These are phyloP conservation scores for Aspergillus aculeatus DNA, from an alignment of 2,329 filamentous ascomycete species.

Conservation along the genomic window DNA sequence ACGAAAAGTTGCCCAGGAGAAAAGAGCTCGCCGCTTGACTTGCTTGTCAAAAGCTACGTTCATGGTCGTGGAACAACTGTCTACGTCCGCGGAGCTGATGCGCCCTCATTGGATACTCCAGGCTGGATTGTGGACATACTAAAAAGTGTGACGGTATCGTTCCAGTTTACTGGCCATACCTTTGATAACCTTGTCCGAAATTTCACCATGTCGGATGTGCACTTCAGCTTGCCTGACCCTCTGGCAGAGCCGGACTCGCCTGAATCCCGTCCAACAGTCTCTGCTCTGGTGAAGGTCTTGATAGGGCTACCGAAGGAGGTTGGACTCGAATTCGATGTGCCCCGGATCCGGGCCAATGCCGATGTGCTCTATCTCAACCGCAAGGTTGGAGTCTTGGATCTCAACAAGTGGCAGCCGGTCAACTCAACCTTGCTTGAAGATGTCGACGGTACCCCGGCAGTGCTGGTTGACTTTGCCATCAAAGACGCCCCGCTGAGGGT, in stretches of 20 bases:
- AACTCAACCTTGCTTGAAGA: constrained; percentile 71
- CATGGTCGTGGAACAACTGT: constrained; percentile 75
- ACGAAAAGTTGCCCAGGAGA: constrained; percentile 73
- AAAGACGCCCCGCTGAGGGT: constrained; percentile 78
- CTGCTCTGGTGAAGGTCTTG: constrained; percentile 76
- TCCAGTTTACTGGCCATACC: constrained; percentile 78
- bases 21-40: constrained; percentile 77
- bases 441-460: constrained; percentile 57
- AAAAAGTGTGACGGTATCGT: constrained; percentile 75
- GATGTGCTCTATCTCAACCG: constrained; percentile 76
- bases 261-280: constrained; percentile 72
- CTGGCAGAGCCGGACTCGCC: constrained; percentile 73
- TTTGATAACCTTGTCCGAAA: constrained; percentile 83
- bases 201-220: constrained; percentile 80
- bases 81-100: constrained; percentile 76
- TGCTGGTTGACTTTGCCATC: constrained; percentile 75
- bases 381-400: constrained; percentile 76
- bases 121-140: constrained; percentile 80
- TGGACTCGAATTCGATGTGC: constrained; percentile 79
- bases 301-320: constrained; percentile 80
- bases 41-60: constrained; percentile 76
- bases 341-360: constrained; percentile 70
- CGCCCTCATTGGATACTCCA: constrained; percentile 67
- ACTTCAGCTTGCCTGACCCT: constrained; percentile 81
- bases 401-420: constrained; percentile 79